Evolutionary conservation across 768 basidiomycete genomes (phyloP), one percentile per base, ranked within the genome.

Genomic region (Dioszegia hungarica): DNA sequence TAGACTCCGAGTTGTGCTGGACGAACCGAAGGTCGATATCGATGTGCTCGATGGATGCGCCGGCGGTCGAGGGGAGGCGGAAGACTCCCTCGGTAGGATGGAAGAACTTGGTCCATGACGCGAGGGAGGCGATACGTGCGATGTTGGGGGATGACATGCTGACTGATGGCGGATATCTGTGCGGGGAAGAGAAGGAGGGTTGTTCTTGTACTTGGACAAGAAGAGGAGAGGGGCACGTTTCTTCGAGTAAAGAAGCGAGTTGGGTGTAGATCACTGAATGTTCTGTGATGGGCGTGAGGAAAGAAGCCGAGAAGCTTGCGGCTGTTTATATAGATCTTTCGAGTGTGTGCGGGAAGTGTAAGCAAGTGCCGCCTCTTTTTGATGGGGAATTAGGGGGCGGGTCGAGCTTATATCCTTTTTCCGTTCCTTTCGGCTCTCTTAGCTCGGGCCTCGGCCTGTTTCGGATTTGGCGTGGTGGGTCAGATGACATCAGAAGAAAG

Each of bases 21-120:
- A 72, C 65, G 57, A 63, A 72, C 10, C 70, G 58, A 6, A 72
- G 53, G 48, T 72, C 70, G 34, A 72, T 67, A 43, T 72, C 70
- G 46, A 72, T 61, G 50, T 72, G 70, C 46, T 68, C 64, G 49
- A 72, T 68, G 5, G 62, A 48, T 20, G 61, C 43, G 12, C 70
- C 70, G 14, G 57, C 43, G 17, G 29, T 51, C 14, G 49, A 57
- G 2, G 70, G 61, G 24, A 48, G 43, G 27, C 70, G 56, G 54
- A 68, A 72, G 34, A 62, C 48, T 20, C 70, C 70, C 22, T 39
- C 22, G 15, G 50, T 43, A 27, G 70, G 67, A 47, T 65, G 62
- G 59, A 72, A 72, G 36, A 67, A 64, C 40, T 44, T 52, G 1
- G 63, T 43, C 70, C 70, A 72, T 29, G 63, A 54, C 28, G 67